Percentiles rank a stretch among this genome's conserved stretches.
These are phyloP conservation scores for Russula griseocarnosa DNA, from an alignment of 768 basidiomycete species.

Conservation along the genomic window DNA sequence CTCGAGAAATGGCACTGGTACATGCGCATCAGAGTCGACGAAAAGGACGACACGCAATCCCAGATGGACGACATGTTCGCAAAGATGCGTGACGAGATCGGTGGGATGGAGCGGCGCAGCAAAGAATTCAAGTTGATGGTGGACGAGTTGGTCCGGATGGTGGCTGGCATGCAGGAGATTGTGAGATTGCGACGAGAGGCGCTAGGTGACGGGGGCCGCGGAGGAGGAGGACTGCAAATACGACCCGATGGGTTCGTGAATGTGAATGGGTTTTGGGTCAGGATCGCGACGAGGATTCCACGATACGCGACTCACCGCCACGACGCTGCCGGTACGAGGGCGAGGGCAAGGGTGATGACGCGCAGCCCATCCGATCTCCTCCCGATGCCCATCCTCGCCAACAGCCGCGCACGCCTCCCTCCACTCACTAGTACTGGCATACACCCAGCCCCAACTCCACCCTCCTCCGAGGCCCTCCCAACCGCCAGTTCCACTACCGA, in stretches of 20 bases:
- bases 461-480: neutral
- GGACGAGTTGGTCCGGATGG: constrained; percentile 18
- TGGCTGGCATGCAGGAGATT: constrained; percentile 16
- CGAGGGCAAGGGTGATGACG: neutral
- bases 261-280: neutral
- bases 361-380: constrained; percentile 14
- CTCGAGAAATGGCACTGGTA: constrained; percentile 24
- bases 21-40: neutral
- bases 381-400: neutral
- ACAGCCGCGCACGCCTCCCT: constrained; percentile 16
- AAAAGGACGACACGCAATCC: neutral
- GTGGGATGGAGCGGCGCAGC: constrained; percentile 18
- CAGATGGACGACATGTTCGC: constrained; percentile 26
- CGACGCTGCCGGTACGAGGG: neutral
- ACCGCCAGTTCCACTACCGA: neutral
- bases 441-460: neutral
- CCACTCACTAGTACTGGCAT: neutral
- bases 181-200: neutral
- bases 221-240: neutral
- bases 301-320: neutral
- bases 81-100: constrained; percentile 21
- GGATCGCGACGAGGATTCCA: neutral
- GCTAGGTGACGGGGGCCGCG: neutral
- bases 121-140: constrained; percentile 23
- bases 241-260: neutral